Evolutionary conservation across 345 rosid species (phyloP).

Genomic region (Euphorbia lathyris): DNA sequence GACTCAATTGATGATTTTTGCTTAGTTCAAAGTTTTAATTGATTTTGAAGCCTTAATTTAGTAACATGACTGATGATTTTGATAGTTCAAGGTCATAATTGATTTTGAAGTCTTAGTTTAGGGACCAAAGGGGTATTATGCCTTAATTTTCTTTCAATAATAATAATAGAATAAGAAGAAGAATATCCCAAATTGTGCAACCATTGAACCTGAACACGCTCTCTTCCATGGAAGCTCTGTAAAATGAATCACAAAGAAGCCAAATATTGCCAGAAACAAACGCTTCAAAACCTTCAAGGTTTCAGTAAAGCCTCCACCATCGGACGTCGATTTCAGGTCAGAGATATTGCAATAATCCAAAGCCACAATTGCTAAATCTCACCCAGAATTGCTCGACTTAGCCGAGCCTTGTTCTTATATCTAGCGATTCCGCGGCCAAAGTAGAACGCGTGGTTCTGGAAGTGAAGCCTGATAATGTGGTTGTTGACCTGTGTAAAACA

Average conservation of each 20-base stretch:
- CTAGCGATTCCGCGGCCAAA: slow-evolving; percentile 48
- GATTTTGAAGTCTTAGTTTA: too few relatives aligned
- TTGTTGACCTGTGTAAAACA: slow-evolving; percentile 92
- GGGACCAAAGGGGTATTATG: too few relatives aligned
- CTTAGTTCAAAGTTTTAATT: too few relatives aligned
- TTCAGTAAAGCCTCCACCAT: slow-evolving; percentile 62
- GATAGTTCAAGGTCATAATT: too few relatives aligned
- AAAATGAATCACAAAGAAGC: slow-evolving; percentile 29
- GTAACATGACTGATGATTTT: too few relatives aligned
- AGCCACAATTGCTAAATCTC: slow-evolving; percentile 43
- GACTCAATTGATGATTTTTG: too few relatives aligned
- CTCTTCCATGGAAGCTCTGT: slow-evolving; percentile 50
- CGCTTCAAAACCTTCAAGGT: slow-evolving; percentile 36
- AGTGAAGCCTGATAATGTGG: slow-evolving; percentile 72
- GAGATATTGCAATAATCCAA: slow-evolving; percentile 49
- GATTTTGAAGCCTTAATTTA: too few relatives aligned
- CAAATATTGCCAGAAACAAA: slow-evolving; percentile 22
- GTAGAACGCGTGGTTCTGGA: slow-evolving; percentile 72
- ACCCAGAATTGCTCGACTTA: slow-evolving; percentile 56
- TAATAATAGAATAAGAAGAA: too few relatives aligned
- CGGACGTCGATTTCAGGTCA: slow-evolving; percentile 65
- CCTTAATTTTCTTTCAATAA: too few relatives aligned
- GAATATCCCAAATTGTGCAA: too few relatives aligned
- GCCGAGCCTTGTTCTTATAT: slow-evolving; percentile 77
- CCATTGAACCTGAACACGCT: too few relatives aligned